Evolutionary conservation across 495 filamentous ascomycete species (phyloP), one percentile per base, ranked within the genome.

Genomic region (Choiromyces venosus): DNA sequence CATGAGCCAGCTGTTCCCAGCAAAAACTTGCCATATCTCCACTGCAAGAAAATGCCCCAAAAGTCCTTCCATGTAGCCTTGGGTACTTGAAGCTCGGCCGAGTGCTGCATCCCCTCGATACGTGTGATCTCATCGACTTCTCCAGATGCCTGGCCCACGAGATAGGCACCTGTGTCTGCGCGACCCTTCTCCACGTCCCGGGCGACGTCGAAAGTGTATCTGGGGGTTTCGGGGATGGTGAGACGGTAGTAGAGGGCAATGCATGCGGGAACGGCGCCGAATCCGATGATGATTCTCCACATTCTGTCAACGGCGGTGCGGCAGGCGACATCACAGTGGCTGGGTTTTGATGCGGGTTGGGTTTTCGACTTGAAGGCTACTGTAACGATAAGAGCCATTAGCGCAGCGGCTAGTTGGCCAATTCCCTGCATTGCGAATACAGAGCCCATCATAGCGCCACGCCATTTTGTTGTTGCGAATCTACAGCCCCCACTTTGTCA

Each of bases 371-470:
- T 90, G 86, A 94, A 95, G 37, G 87, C 90, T 18, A 84, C 82
- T 0, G 88, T 90, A 46, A 91, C 87, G 66, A 93, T 88, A 37
- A 95, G 83, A 5, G 91, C 89, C 18, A 93, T 85, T 10, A 94
- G 83, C 1, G 91, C 91, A 56, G 90, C 91, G 7, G 84, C 85
- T 67, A 94, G 85, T 80, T 93, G 86, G 66, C 92, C 92, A 71
- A 93, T 86, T 46, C 91, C 91, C 79, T 95, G 93, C 90, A 94
- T 94, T 40, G 91, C 89, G 79, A 96, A 95, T 44, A 96, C 92
- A 9, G 91, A 86, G 19, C 87, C 91, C 90, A 96, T 93, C 92
- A 96, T 94, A 66, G 89, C 91, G 68, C 92, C 92, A 70, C 92
- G 86, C 90, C 91, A 92, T 81, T 92, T 90, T 66, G 91, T 94